Evolutionary conservation across 2,329 filamentous ascomycete genomes (phyloP), one percentile per base, ranked within the genome.

Genomic region (Pseudogymnoascus sp.): DNA sequence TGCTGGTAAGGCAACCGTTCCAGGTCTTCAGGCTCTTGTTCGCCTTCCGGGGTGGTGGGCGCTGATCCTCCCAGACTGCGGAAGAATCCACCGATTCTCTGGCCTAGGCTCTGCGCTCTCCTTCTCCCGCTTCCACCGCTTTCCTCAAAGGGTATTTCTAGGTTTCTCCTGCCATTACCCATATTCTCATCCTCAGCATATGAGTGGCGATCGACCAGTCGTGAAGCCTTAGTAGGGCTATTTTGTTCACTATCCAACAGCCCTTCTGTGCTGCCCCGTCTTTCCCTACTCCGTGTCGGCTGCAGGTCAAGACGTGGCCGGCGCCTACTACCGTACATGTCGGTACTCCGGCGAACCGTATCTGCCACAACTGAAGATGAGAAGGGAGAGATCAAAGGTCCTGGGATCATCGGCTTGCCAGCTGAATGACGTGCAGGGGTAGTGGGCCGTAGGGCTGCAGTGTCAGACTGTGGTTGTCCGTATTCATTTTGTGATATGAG

Each of bases 341-440:
- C 77, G 62, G 82, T 76, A 12, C 82, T 81, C 14, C 82, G 79
- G n/a, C 84, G 79, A 25, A 87, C 75, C 20, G 83, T 80, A 64
- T 88, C 85, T 7, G 84, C 85, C 5, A 88, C 83, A 57, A 88
- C 81, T 0, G 80, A 81, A 1, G 79, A 80, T 2, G 81, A 84
- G 1, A 88, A 75, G 0, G 86, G 83, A 30, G 81, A 80, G 1
- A 85, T 78, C 4, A 88, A 73, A 5, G 83, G 80, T 0, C 82
- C 82, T 30, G 80, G 81, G 3, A 82, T 76, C 37, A 88, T 80
- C 2, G 77, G 78, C 20, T 73, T 68, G 2, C 77, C 76, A 15
- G 82, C 75, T 0, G 79, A 80, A 64, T 78, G 76, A 53, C 78
- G 76, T 20, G 71, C 74, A 7, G 73, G 72, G 12, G 74, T 74